phyloP scores from a whole-genome alignment of 2,329 filamentous ascomycete species.

The Sclerotinia borealis region DNA sequence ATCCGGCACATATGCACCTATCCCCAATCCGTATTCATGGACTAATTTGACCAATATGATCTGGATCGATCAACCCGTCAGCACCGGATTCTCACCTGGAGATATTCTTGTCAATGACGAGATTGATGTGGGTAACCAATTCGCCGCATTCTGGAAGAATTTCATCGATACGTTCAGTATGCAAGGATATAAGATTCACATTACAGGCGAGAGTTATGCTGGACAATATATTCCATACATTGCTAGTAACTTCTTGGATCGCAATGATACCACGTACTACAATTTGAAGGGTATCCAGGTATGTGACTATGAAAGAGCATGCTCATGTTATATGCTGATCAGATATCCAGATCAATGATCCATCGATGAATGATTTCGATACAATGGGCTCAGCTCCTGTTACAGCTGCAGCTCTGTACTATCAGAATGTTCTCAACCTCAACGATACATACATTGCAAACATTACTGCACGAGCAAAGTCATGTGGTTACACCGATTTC shows the following conservation, averaged over 20 bases:
- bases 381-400: constrained; percentile 31
- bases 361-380: constrained; percentile 39
- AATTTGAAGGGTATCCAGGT: constrained; percentile 50
- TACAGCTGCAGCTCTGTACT: constrained; percentile 45
- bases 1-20: constrained; percentile 25
- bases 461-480: constrained; percentile 39
- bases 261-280: constrained; percentile 49
- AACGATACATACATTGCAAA: constrained; percentile 45
- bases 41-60: constrained; percentile 28
- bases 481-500: constrained; percentile 49
- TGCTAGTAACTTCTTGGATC: constrained; percentile 44
- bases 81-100: constrained; percentile 48
- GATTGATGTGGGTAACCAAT: constrained; percentile 48
- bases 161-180: constrained; percentile 53
- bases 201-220: constrained; percentile 58
- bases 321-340: not conserved
- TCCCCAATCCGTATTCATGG: constrained; percentile 28
- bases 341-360: constrained; percentile 47
- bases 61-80: constrained; percentile 30
- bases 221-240: constrained; percentile 42
- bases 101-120: constrained; percentile 45
- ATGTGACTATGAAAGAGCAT: not conserved
- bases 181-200: constrained; percentile 53
- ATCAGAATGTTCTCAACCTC: constrained; percentile 44
- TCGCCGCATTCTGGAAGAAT: constrained; percentile 58